phyloP scores from a whole-genome alignment of 768 basidiomycete genomes.

The Postia placenta region DNA sequence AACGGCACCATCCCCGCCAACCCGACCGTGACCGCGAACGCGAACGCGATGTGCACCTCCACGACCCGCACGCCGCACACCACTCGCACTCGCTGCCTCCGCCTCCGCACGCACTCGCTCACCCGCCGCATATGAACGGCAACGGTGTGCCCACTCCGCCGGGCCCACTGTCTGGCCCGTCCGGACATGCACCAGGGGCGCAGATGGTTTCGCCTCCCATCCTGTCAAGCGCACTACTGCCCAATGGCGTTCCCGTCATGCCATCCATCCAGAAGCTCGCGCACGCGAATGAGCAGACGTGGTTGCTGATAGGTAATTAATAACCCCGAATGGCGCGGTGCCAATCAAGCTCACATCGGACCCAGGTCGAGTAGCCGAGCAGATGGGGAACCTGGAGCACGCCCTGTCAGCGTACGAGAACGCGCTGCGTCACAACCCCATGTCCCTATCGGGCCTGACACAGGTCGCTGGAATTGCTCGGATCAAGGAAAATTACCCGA shows the following conservation, averaged over 20 bases:
- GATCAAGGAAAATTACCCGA: slow-evolving; percentile 96
- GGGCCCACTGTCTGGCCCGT: slow-evolving; percentile 29
- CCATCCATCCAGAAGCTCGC: slow-evolving; percentile 70
- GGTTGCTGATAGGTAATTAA: slow-evolving; percentile 79
- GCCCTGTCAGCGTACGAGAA: slow-evolving; percentile 92
- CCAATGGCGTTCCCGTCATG: slow-evolving; percentile 28
- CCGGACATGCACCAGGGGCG: slow-evolving; percentile 29
- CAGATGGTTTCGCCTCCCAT: slow-evolving; percentile 18
- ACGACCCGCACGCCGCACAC: slow-evolving; percentile 46
- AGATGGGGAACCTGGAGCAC: slow-evolving; percentile 90
- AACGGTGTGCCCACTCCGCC: slow-evolving; percentile 41
- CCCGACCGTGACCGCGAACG: slow-evolving; percentile 48
- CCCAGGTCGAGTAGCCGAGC: slow-evolving; percentile 89
- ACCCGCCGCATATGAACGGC: slow-evolving; percentile 51
- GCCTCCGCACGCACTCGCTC: slow-evolving; percentile 28
- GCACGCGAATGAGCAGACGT: slow-evolving; percentile 88
- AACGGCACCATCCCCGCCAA: slow-evolving; percentile 55
- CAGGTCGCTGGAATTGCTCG: slow-evolving; percentile 95
- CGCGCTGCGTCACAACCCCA: slow-evolving; percentile 91
- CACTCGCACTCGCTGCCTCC: slow-evolving; percentile 37
- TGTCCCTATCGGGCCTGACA: slow-evolving; percentile 83
- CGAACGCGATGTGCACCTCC: slow-evolving; percentile 59
- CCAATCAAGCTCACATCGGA: slow-evolving; percentile 19
- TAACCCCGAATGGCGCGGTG: slow-evolving; percentile 8
- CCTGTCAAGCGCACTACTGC: slow-evolving; percentile 36